These are phyloP conservation scores for Epichloe elymi DNA, from an alignment of 2,329 filamentous ascomycete species.

Conservation along the genomic window DNA sequence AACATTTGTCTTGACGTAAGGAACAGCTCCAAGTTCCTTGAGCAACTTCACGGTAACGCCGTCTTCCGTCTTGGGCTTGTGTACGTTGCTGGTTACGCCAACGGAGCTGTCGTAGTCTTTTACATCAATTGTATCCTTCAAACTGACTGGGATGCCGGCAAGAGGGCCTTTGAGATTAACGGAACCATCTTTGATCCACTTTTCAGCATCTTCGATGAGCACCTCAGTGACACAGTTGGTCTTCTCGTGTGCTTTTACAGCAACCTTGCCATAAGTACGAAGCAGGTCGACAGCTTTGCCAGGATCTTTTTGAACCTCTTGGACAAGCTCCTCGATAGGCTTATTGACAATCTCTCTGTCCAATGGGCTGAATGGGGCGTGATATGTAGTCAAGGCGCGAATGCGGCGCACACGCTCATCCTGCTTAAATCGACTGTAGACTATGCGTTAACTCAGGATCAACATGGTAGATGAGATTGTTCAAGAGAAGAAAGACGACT, in stretches of 20 bases:
- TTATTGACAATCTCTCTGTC: conserved; percentile 58
- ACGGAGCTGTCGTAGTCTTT: conserved; percentile 73
- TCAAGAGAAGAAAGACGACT: not conserved
- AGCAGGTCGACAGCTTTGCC: conserved; percentile 60
- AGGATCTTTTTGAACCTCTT: conserved; percentile 59
- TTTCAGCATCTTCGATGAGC: conserved; percentile 64
- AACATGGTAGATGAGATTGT: not conserved
- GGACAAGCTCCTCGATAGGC: conserved; percentile 66
- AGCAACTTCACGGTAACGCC: conserved; percentile 62
- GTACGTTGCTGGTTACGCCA: conserved; percentile 62
- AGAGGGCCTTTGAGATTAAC: conserved; percentile 69
- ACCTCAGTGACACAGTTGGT: conserved; percentile 88
- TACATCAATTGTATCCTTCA: conserved; percentile 73
- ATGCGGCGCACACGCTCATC: conserved; percentile 60
- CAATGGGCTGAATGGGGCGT: conserved; percentile 44
- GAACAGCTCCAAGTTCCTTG: conserved; percentile 78
- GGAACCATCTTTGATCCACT: conserved; percentile 46
- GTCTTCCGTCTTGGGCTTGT: conserved; percentile 53
- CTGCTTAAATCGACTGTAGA: conserved; percentile 61
- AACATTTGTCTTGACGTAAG: conserved; percentile 85
- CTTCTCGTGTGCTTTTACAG: conserved; percentile 67
- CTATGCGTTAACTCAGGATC: conserved; percentile 14
- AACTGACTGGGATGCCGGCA: conserved; percentile 72
- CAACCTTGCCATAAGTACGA: conserved; percentile 76
- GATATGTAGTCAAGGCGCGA: conserved; percentile 52